Percentiles rank a stretch among this genome's conserved stretches.
phyloP scores from a whole-genome alignment of 2,329 filamentous ascomycete genomes.

The Trichophyton benhamiae region DNA sequence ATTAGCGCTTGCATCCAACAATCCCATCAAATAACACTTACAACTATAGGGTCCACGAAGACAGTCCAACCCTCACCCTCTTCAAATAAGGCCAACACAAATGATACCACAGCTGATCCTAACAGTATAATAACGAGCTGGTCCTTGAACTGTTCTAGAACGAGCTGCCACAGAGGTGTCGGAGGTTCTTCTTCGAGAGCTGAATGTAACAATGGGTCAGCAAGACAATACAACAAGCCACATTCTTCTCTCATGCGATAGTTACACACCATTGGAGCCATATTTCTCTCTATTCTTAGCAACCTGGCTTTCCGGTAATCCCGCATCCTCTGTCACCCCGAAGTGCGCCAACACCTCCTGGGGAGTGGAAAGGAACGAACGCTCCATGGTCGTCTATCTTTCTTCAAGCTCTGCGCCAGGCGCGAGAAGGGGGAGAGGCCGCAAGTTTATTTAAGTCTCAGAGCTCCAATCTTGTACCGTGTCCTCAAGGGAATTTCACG shows the following conservation, averaged over 20 bases:
- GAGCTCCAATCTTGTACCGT: neutral
- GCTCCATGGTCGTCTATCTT: slow-evolving; percentile 35
- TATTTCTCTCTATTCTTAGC: slow-evolving; percentile 35
- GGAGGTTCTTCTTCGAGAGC: slow-evolving; percentile 79
- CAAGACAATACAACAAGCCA: neutral
- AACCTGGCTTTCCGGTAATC: slow-evolving; percentile 41
- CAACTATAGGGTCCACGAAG: slow-evolving; percentile 90
- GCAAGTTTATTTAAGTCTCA: too few relatives aligned
- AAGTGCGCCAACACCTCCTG: slow-evolving; percentile 42
- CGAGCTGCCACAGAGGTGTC: slow-evolving; percentile 89
- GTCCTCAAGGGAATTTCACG: neutral
- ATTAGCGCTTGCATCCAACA: neutral
- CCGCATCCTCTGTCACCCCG: slow-evolving; percentile 38
- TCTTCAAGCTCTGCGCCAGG: slow-evolving; percentile 3
- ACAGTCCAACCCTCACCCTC: slow-evolving; percentile 89
- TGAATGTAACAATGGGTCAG: slow-evolving; percentile 24
- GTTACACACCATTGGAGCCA: slow-evolving; percentile 43
- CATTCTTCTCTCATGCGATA: neutral
- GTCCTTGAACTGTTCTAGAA: slow-evolving; percentile 98
- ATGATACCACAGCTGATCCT: slow-evolving; percentile 84
- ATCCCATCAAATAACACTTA: slow-evolving; percentile 40
- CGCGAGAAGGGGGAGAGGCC: neutral
- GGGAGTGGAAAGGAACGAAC: slow-evolving; percentile 39
- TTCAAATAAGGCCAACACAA: slow-evolving; percentile 84
- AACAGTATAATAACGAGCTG: slow-evolving; percentile 93